Evolutionary conservation across 2,329 filamentous ascomycete species (phyloP), one percentile per base, ranked within the genome.

Genomic region (Colletotrichum melonis): DNA sequence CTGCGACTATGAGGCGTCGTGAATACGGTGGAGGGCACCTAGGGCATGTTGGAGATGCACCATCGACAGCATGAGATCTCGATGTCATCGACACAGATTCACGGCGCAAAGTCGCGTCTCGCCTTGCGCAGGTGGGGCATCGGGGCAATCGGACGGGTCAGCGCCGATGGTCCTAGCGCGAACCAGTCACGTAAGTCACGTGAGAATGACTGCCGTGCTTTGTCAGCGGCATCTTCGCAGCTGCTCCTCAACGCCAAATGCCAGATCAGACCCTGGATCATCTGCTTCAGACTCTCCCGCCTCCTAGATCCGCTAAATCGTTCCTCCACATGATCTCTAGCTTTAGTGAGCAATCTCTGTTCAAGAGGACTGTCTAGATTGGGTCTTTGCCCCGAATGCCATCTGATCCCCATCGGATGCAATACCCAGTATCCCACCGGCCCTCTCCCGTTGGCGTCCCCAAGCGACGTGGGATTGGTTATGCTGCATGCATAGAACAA

Each of bases 181-280:
- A 66, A 66, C 55, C 28, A 16, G 49, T 38, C 71, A 59, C 67
- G 69, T 32, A 19, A 3, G 9, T 63, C 69, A 72, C 66, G 69
- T 72, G 69, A 26, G 1, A 1, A 4, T 3, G 1, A 2, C 28
- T 3, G 6, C 6, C 1, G 5, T 32, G 66, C n/a, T 46, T 52
- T 42, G 30, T 32, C 35, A 56, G 66, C 46, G 8, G 8, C 4
- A n/a, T 49, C 19, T n/a, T 19, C 7, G 19, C 42, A 6, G 14
- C 38, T 42, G 38, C 38, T 42, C 35, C 30, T 14, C 26, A 58
- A 24, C 56, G 7, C 22, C 28, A 58, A 38, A 28, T 42, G 6
- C 38, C 38, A 42, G 38, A 42, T 42, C 38, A 42, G 38, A 42
- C 16, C 14, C 38, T 7, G 16, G 2, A 19, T 42, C 16, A 19